phyloP scores from a whole-genome alignment of 768 basidiomycete species.

The Gymnopilus dilepis region DNA sequence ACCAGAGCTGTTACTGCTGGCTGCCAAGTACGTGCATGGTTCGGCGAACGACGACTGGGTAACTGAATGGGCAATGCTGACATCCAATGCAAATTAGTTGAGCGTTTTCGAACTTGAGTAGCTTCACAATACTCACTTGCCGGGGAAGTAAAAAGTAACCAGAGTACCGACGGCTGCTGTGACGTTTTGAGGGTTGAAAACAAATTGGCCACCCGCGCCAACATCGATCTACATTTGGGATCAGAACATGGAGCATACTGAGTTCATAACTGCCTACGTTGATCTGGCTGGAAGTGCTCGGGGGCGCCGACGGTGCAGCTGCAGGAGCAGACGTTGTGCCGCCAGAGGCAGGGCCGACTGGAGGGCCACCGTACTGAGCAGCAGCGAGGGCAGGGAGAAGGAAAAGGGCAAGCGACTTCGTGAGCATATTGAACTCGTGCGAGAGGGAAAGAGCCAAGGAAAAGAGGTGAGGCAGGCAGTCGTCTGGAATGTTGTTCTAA shows the following conservation, averaged over 20 bases:
- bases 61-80: conserved; percentile 48
- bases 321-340: conserved; percentile 31
- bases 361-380: conserved; percentile 43
- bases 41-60: conserved; percentile 59
- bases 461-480: conserved; percentile 13
- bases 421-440: conserved; percentile 26
- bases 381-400: conserved; percentile 39
- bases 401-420: conserved; percentile 20
- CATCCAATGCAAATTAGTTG: neutral
- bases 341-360: conserved; percentile 25
- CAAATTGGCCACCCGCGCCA: conserved; percentile 39
- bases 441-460: conserved; percentile 19
- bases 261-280: conserved; percentile 35
- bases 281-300: conserved; percentile 37
- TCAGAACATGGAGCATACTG: neutral
- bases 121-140: conserved; percentile 40
- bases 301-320: conserved; percentile 44
- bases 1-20: conserved; percentile 35
- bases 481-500: conserved; percentile 5
- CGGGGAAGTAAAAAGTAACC: conserved; percentile 60
- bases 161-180: conserved; percentile 53
- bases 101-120: neutral
- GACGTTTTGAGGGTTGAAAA: conserved; percentile 51
- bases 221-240: conserved; percentile 47
- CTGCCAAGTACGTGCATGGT: conserved; percentile 57